A percentile compares a stretch with the other conserved stretches of the same genome.
Evolutionary conservation across 495 filamentous ascomycete species (phyloP).

Genomic region (Pyrenopolyporus hunteri): DNA sequence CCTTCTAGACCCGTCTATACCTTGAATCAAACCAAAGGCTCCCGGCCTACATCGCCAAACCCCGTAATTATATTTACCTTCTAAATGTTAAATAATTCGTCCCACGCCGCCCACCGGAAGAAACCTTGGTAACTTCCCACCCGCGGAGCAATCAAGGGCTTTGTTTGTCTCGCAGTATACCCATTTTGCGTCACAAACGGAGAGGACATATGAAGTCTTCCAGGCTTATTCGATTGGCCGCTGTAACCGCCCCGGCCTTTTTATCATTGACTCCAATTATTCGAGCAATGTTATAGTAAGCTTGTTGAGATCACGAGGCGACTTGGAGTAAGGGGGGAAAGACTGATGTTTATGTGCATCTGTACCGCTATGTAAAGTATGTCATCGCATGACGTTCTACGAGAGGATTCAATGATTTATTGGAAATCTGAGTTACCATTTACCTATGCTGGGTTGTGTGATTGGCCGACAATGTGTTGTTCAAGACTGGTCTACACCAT

Average conservation of each 20-base stretch:
- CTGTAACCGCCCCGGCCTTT: constrained; percentile 13
- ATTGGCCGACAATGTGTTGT: background rate
- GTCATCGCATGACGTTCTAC: constrained; percentile 10
- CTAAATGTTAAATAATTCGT: constrained; percentile 19
- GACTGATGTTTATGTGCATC: constrained; percentile 25
- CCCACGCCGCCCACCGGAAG: constrained; percentile 1
- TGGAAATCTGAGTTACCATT: constrained; percentile 1
- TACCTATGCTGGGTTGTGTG: background rate
- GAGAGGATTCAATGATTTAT: constrained; percentile 23
- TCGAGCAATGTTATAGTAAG: constrained; percentile 10
- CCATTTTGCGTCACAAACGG: constrained; percentile 34
- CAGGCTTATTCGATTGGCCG: constrained; percentile 11
- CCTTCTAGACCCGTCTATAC: constrained; percentile 4
- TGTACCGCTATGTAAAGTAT: constrained; percentile 39
- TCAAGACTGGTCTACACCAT: background rate
- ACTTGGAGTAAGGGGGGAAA: constrained; percentile 19
- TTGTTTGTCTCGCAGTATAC: constrained; percentile 33
- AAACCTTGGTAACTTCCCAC: background rate
- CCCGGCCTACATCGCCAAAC: constrained; percentile 4
- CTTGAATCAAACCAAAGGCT: constrained; percentile 12
- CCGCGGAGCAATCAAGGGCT: constrained; percentile 10
- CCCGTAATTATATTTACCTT: constrained; percentile 7
- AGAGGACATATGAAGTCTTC: constrained; percentile 18
- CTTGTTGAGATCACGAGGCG: constrained; percentile 22
- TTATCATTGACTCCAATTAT: constrained; percentile 12